Base-by-base conservation (phyloP, 1,284 basidiomycete genomes). In the Boletellus dicymbophilus region DNA sequence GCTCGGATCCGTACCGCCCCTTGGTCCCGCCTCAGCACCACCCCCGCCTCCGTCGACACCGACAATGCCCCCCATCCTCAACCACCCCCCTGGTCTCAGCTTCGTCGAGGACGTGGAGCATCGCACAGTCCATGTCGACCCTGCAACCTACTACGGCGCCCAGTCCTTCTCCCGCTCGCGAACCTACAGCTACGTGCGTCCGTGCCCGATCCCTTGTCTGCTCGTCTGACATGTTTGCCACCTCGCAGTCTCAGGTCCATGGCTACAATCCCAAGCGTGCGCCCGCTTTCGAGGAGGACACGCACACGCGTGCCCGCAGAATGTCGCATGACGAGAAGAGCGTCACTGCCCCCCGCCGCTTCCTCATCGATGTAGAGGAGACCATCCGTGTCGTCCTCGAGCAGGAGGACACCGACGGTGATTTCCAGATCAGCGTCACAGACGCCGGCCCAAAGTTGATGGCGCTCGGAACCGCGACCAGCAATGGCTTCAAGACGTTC, bases 291-390 rank as follows among this genome's bases (percentile, higher is more conserved):
- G 78, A 89, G 53, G 84, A 90, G 46, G 90, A 92, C 67, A 79
- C 74, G 63, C 86, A 90, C 63, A 71, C 73, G 43, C 79, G 88
- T 34, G 76, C 84, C 41, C 81, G 93, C 43, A 79, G 93, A 42
- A 78, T 95, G 73, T 94, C 92, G 16, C 93, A 95, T 63, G 91
- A 90, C 63, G 88, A 90, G 71, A 88, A 89, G 69, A 79, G 78
- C 52, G 77, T 82, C n/a, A 78, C 82, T 3, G 80, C 74, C 0
- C 86, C 88, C 20, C 79, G 94, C 38, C 87, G 93, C 27, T 99
- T 98, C 75, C 81, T 98, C 33, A 94, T 99, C 54, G 96, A 98
- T 62, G 96, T 99, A n/a, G 96, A 99, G 64, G 95, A 98, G 72
- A 99, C 96, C 27, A 95, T 99, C 69, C 86, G 95, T 40, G 85